Conservation (phyloP, 306 rosid species). For the Casuarina equisetifolia region DNA sequence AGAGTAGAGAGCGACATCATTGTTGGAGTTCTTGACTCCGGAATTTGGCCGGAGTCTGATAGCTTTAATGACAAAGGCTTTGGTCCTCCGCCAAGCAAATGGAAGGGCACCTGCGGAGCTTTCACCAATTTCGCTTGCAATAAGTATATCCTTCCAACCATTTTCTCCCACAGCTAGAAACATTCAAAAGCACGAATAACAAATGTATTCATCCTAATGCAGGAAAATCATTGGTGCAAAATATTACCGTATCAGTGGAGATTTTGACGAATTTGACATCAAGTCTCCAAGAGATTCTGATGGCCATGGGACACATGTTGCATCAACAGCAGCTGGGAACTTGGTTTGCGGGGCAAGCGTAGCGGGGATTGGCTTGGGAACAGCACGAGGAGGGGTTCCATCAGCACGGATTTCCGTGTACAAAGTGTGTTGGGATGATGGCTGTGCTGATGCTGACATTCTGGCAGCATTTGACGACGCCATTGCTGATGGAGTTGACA, state of each 20-base stretch:
- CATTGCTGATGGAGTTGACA: conserved; percentile 56
- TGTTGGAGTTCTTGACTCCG: conserved; percentile 44
- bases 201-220: background rate
- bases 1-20: conserved; percentile 39
- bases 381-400: conserved; percentile 51
- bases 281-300: conserved; percentile 40
- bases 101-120: conserved; percentile 52
- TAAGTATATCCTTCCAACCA: conserved; percentile 27
- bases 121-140: conserved; percentile 44
- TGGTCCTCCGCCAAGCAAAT: conserved; percentile 54
- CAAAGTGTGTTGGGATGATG: conserved; percentile 32
- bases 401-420: conserved; percentile 52
- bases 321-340: conserved; percentile 52
- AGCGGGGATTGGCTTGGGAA: conserved; percentile 45
- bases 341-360: conserved; percentile 34
- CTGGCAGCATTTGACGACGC: conserved; percentile 49
- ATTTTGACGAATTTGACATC: background rate
- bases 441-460: conserved; percentile 8
- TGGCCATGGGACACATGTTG: conserved; percentile 57
- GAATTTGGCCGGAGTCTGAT: conserved; percentile 52
- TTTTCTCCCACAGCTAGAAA: no score
- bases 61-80: conserved; percentile 48
- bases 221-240: background rate
- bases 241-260: background rate
- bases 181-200: no score